Percentiles rank a stretch among this genome's conserved stretches.
Evolutionary conservation across 2,329 filamentous ascomycete genomes (phyloP).

Genomic region (Colletotrichum nymphaeae): DNA sequence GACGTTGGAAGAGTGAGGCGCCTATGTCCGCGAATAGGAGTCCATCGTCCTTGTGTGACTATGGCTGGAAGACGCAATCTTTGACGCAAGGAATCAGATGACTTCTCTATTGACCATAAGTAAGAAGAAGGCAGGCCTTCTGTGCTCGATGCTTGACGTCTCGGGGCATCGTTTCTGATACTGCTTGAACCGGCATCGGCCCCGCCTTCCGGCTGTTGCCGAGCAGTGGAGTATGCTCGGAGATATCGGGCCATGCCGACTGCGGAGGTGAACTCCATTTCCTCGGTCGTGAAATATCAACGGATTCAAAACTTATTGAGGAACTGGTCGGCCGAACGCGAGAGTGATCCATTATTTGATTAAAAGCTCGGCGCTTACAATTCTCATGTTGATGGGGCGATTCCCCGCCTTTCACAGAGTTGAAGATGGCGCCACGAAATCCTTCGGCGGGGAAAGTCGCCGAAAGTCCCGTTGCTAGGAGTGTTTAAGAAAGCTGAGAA

Average conservation of each 20-base stretch:
- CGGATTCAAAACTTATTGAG: no score
- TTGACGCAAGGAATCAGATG: not conserved
- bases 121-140: not conserved
- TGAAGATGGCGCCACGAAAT: not conserved
- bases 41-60: not conserved
- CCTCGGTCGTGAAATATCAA: no score
- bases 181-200: not conserved
- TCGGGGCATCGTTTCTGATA: not conserved
- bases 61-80: no score
- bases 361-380: not conserved
- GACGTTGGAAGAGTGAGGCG: not conserved
- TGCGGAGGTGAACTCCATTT: not conserved
- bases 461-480: not conserved
- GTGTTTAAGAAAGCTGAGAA: not conserved
- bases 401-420: not conserved
- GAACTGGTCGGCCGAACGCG: no score
- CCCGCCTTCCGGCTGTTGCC: not conserved
- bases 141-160: not conserved
- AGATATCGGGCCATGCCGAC: not conserved
- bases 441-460: not conserved
- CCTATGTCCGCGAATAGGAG: not conserved
- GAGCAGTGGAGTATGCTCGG: not conserved
- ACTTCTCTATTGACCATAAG: not conserved
- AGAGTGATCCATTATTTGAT: no score
- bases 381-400: conserved; percentile 32